These are phyloP conservation scores for Carex scoparia DNA, from an alignment of 176 grass and related monocot species.

Conservation along the genomic window DNA sequence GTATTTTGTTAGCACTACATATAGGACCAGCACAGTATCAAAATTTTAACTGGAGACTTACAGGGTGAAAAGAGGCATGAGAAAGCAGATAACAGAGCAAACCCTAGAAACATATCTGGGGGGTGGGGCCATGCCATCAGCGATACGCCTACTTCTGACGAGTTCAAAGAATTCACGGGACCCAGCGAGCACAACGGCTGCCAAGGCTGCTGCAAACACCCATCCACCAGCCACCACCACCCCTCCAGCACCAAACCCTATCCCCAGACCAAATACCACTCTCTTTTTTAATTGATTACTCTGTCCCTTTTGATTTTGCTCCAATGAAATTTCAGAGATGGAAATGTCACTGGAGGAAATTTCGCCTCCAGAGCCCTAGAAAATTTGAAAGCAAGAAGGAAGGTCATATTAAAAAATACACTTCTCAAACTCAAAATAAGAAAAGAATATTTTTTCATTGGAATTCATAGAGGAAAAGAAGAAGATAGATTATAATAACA, in stretches of 20 bases:
- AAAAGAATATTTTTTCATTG: not conserved
- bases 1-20: not conserved
- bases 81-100: slow-evolving; percentile 65
- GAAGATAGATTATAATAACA: not conserved
- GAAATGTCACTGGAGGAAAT: not conserved
- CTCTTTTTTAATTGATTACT: slow-evolving; percentile 50
- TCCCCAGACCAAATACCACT: slow-evolving; percentile 65
- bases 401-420: not conserved
- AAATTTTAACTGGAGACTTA: slow-evolving; percentile 25
- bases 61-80: slow-evolving; percentile 77
- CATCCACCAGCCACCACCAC: slow-evolving; percentile 64
- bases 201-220: slow-evolving; percentile 52
- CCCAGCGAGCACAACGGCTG: slow-evolving; percentile 42
- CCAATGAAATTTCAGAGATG: not conserved
- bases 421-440: not conserved
- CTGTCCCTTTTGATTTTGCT: slow-evolving; percentile 19
- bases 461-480: not conserved
- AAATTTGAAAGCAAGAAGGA: not conserved
- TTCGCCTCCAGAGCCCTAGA: not conserved
- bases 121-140: slow-evolving; percentile 41
- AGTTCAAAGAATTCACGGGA: slow-evolving; percentile 81
- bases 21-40: not conserved
- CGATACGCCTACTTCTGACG: slow-evolving; percentile 45
- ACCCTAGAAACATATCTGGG: slow-evolving; percentile 76
- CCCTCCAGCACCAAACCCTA: slow-evolving; percentile 73